These are phyloP conservation scores for Dittrichia graveolens DNA, from an alignment of 129 eudicot genomes.

Conservation along the genomic window DNA sequence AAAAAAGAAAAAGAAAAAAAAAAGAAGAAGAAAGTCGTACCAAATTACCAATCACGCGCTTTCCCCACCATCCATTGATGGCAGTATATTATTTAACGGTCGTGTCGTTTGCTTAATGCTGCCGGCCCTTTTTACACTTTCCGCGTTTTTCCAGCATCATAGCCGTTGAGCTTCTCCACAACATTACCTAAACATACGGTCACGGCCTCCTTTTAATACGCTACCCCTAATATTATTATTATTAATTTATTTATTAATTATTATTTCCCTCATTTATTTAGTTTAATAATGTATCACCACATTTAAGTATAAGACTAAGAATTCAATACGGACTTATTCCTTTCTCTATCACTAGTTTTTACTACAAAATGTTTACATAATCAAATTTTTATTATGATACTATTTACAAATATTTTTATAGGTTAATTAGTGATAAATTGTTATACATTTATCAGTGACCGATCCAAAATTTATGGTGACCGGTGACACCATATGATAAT, in stretches of 20 bases:
- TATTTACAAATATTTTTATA: neutral
- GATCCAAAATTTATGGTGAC: neutral
- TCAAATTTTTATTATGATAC: neutral
- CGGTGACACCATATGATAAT: neutral
- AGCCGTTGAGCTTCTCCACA: slow-evolving; percentile 19
- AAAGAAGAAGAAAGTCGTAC: neutral
- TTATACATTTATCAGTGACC: neutral
- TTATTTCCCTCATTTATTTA: no score
- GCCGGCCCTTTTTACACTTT: slow-evolving; percentile 16
- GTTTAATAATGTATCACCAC: no score
- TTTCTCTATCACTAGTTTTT: neutral
- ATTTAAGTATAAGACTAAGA: neutral
- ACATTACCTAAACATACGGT: neutral
- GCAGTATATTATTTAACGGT: slow-evolving; percentile 5
- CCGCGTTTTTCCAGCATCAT: slow-evolving; percentile 10
- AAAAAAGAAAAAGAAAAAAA: no score
- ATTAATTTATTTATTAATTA: neutral
- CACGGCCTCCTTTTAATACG: neutral
- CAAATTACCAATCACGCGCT: neutral
- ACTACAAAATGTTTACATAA: neutral
- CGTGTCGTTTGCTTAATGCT: slow-evolving; percentile 28
- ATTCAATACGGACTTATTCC: neutral
- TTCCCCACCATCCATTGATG: neutral
- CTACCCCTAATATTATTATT: no score
- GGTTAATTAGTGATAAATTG: neutral